Base-by-base conservation (phyloP, 768 basidiomycete genomes). In the Auricularia sp. region DNA sequence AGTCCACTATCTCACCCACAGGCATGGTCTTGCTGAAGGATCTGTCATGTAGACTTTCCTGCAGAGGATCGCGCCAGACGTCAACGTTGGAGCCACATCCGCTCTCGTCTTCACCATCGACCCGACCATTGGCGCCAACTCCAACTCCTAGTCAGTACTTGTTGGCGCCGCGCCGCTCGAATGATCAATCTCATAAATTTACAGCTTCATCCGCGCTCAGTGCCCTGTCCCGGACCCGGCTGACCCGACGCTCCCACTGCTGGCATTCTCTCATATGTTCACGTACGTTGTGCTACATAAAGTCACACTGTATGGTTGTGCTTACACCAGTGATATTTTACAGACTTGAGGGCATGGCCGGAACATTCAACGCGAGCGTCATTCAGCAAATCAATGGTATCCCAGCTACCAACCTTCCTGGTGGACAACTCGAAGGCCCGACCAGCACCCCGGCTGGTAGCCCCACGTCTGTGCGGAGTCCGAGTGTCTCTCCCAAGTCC, bases 121-220 rank as follows among this genome's bases (percentile, higher is more conserved):
- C 42, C 63, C 63, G 36, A 64, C 53, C 54, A 64, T 64, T 39
- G 63, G 63, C 11, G 53, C 63, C 3, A 35, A 58, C 54, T 42
- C 54, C 63, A 64, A 59, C 56, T 21, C 34, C 11, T 59, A 59
- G 47, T 51, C 6, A 16, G 47, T 51, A 18, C 18, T 44, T 18
- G 1, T 44, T 51, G 47, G 10, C 47, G 11, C 16, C 18, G 21
- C 6, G 3, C 47, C 0, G 47, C 47, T 10, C 7, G 39, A 14
- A 42, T 42, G 39, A 14, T 14, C 39, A 42, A 14, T 51, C 47
- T 51, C 11, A 51, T 18, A 11, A 8, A 42, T 10, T 16, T 51
- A 5, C 18, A 51, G 47, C 23, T 59, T 59, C 56, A 59, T 59
- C 34, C 56, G 56, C 56, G 56, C 56, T 59, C 56, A 59, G 29